phyloP scores from a whole-genome alignment of 768 basidiomycete species.

The Leccinum olivaceopallidum region DNA sequence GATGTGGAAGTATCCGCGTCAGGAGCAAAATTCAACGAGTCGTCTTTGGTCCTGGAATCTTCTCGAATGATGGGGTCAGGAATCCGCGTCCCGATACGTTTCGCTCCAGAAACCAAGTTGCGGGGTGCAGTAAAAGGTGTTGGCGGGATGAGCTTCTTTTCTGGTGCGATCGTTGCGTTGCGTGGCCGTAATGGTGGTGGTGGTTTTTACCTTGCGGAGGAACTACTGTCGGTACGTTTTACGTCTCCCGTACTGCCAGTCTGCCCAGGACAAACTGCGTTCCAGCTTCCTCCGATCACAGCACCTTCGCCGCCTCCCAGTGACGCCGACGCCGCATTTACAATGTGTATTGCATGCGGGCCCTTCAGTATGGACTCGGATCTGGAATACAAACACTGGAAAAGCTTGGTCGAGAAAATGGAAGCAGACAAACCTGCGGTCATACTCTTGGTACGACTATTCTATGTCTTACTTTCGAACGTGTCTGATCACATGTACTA shows the following conservation, averaged over 20 bases:
- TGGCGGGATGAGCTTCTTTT: conserved; percentile 75
- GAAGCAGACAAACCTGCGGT: conserved; percentile 68
- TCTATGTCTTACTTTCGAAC: not conserved
- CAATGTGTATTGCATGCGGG: conserved; percentile 76
- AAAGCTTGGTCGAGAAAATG: conserved; percentile 60
- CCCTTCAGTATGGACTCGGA: conserved; percentile 85
- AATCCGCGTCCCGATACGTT: conserved; percentile 66
- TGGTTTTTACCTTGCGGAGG: conserved; percentile 60
- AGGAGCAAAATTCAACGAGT: conserved; percentile 69
- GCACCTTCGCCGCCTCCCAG: conserved; percentile 40
- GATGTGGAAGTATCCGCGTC: conserved; percentile 62
- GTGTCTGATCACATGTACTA: not conserved
- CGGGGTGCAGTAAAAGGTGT: conserved; percentile 62
- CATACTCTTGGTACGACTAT: conserved; percentile 64
- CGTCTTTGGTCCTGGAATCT: conserved; percentile 76
- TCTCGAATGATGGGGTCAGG: conserved; percentile 75
- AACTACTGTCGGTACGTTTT: not conserved
- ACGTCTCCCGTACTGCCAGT: not conserved
- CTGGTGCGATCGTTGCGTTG: conserved; percentile 83
- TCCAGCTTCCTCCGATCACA: conserved; percentile 64
- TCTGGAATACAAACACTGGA: conserved; percentile 72
- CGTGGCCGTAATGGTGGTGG: conserved; percentile 92
- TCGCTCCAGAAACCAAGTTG: conserved; percentile 65
- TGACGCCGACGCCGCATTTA: conserved; percentile 48
- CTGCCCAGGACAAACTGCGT: not conserved